Evolutionary conservation across 495 filamentous ascomycete genomes (phyloP), one percentile per base, ranked within the genome.

Genomic region (Penicillium simplicissimum): DNA sequence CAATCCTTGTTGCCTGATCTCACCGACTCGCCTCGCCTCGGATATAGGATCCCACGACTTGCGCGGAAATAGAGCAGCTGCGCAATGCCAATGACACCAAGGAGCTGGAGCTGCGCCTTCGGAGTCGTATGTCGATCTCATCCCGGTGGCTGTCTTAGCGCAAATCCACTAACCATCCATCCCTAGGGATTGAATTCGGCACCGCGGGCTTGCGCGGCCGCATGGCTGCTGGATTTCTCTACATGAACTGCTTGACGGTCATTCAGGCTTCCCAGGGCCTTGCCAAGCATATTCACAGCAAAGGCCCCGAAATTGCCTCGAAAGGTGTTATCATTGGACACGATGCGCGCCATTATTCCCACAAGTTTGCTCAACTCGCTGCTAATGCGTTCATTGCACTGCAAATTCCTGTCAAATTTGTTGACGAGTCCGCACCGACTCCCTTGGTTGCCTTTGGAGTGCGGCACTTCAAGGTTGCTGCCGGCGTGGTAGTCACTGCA

Each of bases 231-330:
- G 88, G 88, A 0, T 90, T 89, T 71, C 77, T 86, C 0, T 85
- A 83, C 60, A 87, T 91, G 81, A 91, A 90, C 70, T 78, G 79
- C 23, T 67, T 90, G 55, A 90, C 87, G 0, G 84, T 90, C 51
- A 89, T 90, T 37, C 88, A 90, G 70, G 85, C 88, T 47, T 88
- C 88, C 0, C 88, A 90, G 72, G 88, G 88, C 1, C 76, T 90
- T 19, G 88, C 88, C 17, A 82, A 78, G 58, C 88, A 88, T 64
- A 75, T 91, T 33, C 71, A 81, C 31, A 69, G 72, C 23, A 67
- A 71, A 55, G 72, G 79, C 35, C 60, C 74, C 14, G 70, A 72
- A 36, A 71, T 79, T 40, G 66, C 76, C 48, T 65, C 74, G 1
- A 70, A 69, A 15, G 85, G 84, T 19, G 77, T 89, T 1, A 85